Percentiles rank a stretch among this genome's conserved stretches.
phyloP scores from a whole-genome alignment of 163 green algal species.

The Chlamydomonas reinhardtii region DNA sequence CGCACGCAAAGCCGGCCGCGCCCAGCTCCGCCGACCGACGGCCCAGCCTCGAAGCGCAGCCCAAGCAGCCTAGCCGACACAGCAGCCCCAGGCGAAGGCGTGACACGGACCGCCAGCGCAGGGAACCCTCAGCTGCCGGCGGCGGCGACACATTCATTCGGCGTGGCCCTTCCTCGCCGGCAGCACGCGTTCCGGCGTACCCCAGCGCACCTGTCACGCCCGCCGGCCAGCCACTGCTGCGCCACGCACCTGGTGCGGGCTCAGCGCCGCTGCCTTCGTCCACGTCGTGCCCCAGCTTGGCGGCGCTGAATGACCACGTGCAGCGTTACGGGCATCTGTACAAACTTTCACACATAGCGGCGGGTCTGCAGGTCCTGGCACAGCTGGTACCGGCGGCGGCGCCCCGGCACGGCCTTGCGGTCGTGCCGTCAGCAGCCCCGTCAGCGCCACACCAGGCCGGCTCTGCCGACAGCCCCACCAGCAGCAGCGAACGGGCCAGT shows the following conservation, averaged over 20 bases:
- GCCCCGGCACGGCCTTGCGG: background rate
- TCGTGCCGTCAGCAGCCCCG: background rate
- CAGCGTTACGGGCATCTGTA: slow-evolving; percentile 7
- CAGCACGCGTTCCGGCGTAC: background rate
- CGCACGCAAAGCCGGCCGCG: too few species aligned
- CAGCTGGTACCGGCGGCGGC: background rate
- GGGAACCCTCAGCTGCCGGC: too few species aligned
- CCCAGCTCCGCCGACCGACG: too few species aligned
- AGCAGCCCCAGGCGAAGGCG: too few species aligned
- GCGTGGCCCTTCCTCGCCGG: too few species aligned
- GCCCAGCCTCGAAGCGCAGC: too few species aligned
- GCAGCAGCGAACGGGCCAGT: too few species aligned
- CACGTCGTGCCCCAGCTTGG: background rate
- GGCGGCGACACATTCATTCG: too few species aligned
- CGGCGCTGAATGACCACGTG: slow-evolving; percentile 11
- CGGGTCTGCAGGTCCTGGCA: background rate
- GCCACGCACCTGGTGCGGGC: background rate
- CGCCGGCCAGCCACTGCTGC: background rate
- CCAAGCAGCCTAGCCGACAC: too few species aligned
- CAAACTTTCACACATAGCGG: background rate
- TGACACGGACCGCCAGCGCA: too few species aligned
- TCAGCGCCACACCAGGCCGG: background rate
- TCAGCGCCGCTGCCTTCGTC: background rate
- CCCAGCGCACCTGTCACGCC: background rate
- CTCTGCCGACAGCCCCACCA: too few species aligned